A percentile compares a stretch with the other conserved stretches of the same genome.
These are phyloP conservation scores for Ceratocystis colombiana DNA, from an alignment of 2,329 filamentous ascomycete species.

Conservation along the genomic window DNA sequence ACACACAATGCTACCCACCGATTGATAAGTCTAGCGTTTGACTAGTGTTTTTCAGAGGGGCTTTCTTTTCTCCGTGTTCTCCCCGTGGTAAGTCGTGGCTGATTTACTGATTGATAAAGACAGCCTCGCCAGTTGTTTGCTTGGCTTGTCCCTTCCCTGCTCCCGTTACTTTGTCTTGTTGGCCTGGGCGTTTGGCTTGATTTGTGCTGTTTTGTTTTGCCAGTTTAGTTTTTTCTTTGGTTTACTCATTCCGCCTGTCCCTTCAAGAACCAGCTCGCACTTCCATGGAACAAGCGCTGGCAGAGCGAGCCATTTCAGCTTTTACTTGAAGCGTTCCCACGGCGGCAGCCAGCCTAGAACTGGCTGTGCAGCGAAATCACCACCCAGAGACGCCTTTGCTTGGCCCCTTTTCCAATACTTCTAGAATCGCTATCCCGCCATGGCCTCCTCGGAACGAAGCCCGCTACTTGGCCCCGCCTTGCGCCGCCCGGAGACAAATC, in stretches of 20 bases:
- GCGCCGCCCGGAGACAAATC: neutral
- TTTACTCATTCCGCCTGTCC: neutral
- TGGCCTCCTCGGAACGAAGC: neutral
- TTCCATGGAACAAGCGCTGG: neutral
- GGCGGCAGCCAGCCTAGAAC: neutral
- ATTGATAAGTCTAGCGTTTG: neutral
- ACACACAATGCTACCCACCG: neutral
- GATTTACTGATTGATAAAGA: constrained; percentile 3
- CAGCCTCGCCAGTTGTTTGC: neutral
- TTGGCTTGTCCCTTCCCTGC: neutral
- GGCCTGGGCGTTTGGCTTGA: neutral
- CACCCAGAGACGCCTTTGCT: neutral
- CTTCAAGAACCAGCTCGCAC: neutral
- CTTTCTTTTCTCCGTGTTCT: neutral
- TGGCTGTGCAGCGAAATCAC: neutral
- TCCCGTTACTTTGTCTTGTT: neutral
- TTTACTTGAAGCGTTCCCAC: neutral
- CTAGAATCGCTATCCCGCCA: neutral
- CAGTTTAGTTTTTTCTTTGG: neutral
- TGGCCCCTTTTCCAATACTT: neutral
- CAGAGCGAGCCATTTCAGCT: neutral
- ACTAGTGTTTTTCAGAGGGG: constrained; percentile 3
- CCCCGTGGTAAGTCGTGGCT: neutral
- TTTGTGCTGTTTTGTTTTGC: neutral
- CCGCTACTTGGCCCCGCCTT: neutral